Percentiles rank a stretch among this genome's conserved stretches.
Evolutionary conservation across 2,329 filamentous ascomycete genomes (phyloP).

Genomic region (Hypoxylon sp.): DNA sequence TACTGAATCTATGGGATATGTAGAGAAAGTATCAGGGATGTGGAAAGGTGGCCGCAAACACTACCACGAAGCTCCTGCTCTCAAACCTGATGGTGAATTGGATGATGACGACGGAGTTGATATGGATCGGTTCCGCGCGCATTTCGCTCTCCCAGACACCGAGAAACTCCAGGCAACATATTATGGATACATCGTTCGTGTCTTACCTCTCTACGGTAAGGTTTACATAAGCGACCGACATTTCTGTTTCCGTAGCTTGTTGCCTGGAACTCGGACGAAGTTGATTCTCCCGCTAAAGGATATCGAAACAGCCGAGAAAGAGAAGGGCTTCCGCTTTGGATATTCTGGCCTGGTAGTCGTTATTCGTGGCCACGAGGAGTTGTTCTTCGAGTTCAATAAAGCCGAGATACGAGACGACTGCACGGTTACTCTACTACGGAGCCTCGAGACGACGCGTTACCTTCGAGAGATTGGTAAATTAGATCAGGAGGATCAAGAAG

Average conservation of each 20-base stretch:
- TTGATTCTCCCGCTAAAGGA: conserved; percentile 91
- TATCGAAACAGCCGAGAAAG: conserved; percentile 93
- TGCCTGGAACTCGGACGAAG: conserved; percentile 92
- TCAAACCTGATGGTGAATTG: conserved; percentile 68
- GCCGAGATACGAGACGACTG: conserved; percentile 89
- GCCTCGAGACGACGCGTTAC: conserved; percentile 79
- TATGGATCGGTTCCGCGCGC: conserved; percentile 86
- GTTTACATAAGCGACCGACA: conserved; percentile 91
- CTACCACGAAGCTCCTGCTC: conserved; percentile 76
- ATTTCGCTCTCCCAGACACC: conserved; percentile 88
- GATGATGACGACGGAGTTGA: conserved; percentile 70
- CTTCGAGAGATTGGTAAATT: conserved; percentile 78
- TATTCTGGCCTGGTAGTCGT: conserved; percentile 94
- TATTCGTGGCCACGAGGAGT: conserved; percentile 92
- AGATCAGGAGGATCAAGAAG: conserved; percentile 76
- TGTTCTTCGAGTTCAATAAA: conserved; percentile 94
- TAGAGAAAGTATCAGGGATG: conserved; percentile 97
- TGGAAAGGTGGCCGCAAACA: conserved; percentile 93
- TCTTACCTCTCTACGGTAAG: conserved; percentile 94
- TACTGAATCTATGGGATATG: conserved; percentile 94
- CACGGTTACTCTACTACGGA: conserved; percentile 82
- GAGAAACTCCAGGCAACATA: conserved; percentile 91
- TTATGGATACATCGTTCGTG: conserved; percentile 91
- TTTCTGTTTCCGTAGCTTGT: conserved; percentile 92
- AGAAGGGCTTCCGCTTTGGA: conserved; percentile 93